These are phyloP conservation scores for Prunus kanzakura DNA, from an alignment of 306 rosid species.

Conservation along the genomic window DNA sequence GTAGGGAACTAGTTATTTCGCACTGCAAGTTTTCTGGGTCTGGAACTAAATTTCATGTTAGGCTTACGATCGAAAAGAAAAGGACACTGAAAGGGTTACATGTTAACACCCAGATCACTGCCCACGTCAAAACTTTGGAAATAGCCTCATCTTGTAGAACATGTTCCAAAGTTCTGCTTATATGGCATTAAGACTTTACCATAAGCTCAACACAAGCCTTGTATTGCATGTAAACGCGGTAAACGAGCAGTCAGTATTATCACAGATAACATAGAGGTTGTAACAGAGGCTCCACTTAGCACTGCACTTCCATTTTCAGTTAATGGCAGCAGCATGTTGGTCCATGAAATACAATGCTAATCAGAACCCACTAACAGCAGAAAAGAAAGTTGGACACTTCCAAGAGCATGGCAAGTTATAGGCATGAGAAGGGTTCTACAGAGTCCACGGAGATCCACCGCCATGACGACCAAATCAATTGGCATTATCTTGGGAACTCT, in stretches of 20 bases:
- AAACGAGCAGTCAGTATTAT: background rate
- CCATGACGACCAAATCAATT: constrained; percentile 20
- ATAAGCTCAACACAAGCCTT: background rate
- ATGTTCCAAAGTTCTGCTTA: background rate
- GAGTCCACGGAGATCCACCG: constrained; percentile 30
- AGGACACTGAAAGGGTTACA: background rate
- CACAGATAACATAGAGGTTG: background rate
- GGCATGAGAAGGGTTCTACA: constrained; percentile 15
- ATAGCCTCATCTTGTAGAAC: background rate
- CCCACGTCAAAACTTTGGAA: background rate
- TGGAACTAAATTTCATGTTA: no score
- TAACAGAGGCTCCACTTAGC: background rate
- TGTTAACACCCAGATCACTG: background rate
- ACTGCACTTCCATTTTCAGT: background rate
- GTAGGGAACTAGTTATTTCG: no score
- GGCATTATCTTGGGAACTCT: constrained; percentile 25
- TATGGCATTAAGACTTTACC: background rate
- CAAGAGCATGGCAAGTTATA: background rate
- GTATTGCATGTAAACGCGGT: background rate
- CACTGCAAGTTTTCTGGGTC: no score
- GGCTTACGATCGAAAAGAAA: background rate
- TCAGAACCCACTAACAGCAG: background rate
- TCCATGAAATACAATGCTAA: background rate
- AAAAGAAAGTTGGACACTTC: background rate
- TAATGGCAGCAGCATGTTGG: background rate